A percentile compares a stretch with the other conserved stretches of the same genome.
Evolutionary conservation across 2,329 filamentous ascomycete species (phyloP).

Genomic region (Geosmithia morbida): DNA sequence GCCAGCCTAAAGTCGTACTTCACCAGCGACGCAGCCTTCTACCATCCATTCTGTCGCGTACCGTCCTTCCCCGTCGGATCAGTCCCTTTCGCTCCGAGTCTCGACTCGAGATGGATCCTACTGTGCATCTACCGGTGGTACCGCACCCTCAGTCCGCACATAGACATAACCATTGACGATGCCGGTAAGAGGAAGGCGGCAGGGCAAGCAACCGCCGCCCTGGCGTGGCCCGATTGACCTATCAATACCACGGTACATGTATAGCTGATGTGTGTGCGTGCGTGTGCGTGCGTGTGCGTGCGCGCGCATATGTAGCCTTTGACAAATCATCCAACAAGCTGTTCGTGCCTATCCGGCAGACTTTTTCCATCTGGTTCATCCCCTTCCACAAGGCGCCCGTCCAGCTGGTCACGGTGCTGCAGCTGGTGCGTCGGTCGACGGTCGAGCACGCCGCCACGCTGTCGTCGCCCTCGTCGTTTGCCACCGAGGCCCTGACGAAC

Average conservation of each 20-base stretch:
- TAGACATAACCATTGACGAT: slow-evolving; percentile 52
- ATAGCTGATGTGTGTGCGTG: too few species aligned
- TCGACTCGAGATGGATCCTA: slow-evolving; percentile 54
- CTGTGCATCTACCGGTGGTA: slow-evolving; percentile 68
- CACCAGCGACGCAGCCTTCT: slow-evolving; percentile 55
- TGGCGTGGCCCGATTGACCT: too few species aligned
- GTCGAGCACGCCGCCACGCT: slow-evolving; percentile 8
- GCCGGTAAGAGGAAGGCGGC: too few species aligned
- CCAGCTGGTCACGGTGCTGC: slow-evolving; percentile 52
- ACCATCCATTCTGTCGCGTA: slow-evolving; percentile 66
- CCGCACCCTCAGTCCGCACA: slow-evolving; percentile 64
- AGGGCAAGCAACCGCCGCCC: too few species aligned
- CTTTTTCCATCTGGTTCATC: slow-evolving; percentile 64
- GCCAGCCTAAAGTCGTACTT: slow-evolving; percentile 59
- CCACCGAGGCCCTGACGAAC: slow-evolving; percentile 5
- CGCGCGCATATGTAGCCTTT: slow-evolving; percentile 39
- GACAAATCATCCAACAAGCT: slow-evolving; percentile 52
- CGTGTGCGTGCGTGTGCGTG: too few species aligned
- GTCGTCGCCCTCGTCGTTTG: not conserved
- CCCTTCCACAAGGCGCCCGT: slow-evolving; percentile 61
- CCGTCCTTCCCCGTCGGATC: slow-evolving; percentile 30
- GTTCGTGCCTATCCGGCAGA: slow-evolving; percentile 60
- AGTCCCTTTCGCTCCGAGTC: slow-evolving; percentile 22
- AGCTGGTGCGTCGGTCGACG: slow-evolving; percentile 33
- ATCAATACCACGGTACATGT: too few species aligned